Percentiles rank a stretch among this genome's conserved stretches.
These are phyloP conservation scores for Skeletonema tropicum DNA, from an alignment of 108 stramenopile species.

Conservation along the genomic window DNA sequence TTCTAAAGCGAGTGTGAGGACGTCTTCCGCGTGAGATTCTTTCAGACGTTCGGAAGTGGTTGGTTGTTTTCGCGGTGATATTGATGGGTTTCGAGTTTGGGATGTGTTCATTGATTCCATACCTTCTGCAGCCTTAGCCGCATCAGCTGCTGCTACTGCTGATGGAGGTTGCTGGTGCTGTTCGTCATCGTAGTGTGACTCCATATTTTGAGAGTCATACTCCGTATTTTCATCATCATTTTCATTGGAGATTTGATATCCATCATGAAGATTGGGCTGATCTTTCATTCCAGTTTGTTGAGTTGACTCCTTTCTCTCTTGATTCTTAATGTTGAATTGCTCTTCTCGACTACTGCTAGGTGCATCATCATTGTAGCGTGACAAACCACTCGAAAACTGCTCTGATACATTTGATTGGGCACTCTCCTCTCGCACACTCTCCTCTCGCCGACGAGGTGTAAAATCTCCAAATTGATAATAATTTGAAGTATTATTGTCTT, in stretches of 20 bases:
- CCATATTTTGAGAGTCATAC: constrained; percentile 10
- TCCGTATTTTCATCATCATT: background rate
- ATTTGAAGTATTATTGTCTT: background rate
- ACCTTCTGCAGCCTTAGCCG: too few relatives aligned
- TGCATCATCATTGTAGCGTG: background rate
- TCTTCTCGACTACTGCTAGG: background rate
- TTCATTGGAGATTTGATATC: background rate
- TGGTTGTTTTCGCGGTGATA: constrained; percentile 10
- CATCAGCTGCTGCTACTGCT: constrained; percentile 2
- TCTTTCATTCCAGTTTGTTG: background rate
- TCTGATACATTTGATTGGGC: background rate
- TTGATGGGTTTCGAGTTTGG: constrained; percentile 7
- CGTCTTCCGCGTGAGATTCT: constrained; percentile 75
- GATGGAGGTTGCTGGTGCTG: constrained; percentile 5
- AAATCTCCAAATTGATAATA: background rate
- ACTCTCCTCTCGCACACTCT: background rate
- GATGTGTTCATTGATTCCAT: background rate
- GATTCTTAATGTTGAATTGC: background rate
- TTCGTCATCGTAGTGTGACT: constrained; percentile 10
- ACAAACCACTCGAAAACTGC: background rate
- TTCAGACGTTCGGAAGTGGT: constrained; percentile 23
- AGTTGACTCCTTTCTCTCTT: background rate
- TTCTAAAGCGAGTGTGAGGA: constrained; percentile 68
- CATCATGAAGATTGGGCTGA: background rate
- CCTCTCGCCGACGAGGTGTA: background rate